Base-by-base conservation (phyloP, 1,284 basidiomycete species). In the Tylopilus sp. region DNA sequence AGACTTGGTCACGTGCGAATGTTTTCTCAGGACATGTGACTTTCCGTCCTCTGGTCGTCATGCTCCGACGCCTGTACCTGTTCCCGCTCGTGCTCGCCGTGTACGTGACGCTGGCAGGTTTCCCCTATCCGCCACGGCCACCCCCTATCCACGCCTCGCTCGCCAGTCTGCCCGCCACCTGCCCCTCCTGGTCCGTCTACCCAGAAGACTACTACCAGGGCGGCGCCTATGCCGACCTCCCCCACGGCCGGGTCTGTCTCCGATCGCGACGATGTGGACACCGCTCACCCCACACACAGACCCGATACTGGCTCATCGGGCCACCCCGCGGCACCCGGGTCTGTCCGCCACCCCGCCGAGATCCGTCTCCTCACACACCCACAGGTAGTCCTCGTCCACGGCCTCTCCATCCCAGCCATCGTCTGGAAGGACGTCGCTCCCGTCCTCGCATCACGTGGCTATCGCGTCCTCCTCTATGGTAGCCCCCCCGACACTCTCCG, bases 381-480 rank as follows among this genome's bases (percentile, higher is more conserved):
- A 12, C 51, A 88, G 85, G 72, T 89, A 30, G 79, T 85, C 11
- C 73, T 89, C n/a, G 81, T 89, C 8, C 84, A 88, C 55, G 87
- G 86, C 9, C 74, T 88, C n/a, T 86, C 84, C 10, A 77, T 88
- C 29, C 87, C 87, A 7, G 73, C 83, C 20, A 78, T 88, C 43
- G 76, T 88, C 46, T 89, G 85, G 84, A 82, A 79, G 59, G 80
- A 85, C 44, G 74, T 89, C 20, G 83, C 82, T 1, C 82, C 84
- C 1, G 68, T 69, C 41, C 76, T 88, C 2, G 81, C 77, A 14
- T 68, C 74, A 9, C 72, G 69, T 52, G 86, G 86, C n/a, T 85
- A 79, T 70, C 82, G 83, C 48, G 81, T 90, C 46, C 73, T 90
- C 21, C 71, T 88, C 7, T 90, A 87, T 57, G 86, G 85, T 85